phyloP scores from a whole-genome alignment of 2,329 filamentous ascomycete genomes.

The Aspergillus sp. region DNA sequence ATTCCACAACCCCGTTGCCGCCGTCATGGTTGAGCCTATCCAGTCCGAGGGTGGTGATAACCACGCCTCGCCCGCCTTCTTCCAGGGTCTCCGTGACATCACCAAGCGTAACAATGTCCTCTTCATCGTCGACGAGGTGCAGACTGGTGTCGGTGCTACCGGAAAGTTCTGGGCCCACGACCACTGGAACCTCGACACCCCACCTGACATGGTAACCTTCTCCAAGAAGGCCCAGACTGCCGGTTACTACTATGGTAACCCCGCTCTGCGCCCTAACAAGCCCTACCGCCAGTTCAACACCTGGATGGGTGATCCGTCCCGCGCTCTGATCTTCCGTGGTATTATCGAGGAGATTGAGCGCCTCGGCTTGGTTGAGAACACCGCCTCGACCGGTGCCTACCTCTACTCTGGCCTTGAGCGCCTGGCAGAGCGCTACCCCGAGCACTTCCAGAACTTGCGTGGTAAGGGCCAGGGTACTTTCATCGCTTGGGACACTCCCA shows the following conservation, averaged over 20 bases:
- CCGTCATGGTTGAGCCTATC: constrained; percentile 82
- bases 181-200: constrained; percentile 76
- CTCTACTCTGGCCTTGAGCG: constrained; percentile 65
- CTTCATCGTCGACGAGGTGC: constrained; percentile 89
- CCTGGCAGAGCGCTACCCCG: constrained; percentile 67
- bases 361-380: constrained; percentile 72
- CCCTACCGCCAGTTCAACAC: constrained; percentile 96
- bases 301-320: constrained; percentile 90
- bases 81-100: constrained; percentile 74
- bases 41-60: constrained; percentile 95
- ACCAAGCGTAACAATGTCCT: constrained; percentile 65
- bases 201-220: constrained; percentile 92
- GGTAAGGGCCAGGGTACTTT: constrained; percentile 88
- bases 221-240: constrained; percentile 93
- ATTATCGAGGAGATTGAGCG: constrained; percentile 78
- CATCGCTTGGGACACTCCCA: constrained; percentile 83
- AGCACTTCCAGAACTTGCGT: constrained; percentile 74
- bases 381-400: constrained; percentile 72
- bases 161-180: constrained; percentile 97
- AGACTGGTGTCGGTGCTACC: constrained; percentile 87
- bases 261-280: constrained; percentile 78
- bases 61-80: constrained; percentile 83
- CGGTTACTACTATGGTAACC: constrained; percentile 85
- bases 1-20: constrained; percentile 74
- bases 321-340: constrained; percentile 77